Base-by-base conservation (phyloP, 1,284 basidiomycete genomes). In the Sporisorium iseilematis-ciliati region DNA sequence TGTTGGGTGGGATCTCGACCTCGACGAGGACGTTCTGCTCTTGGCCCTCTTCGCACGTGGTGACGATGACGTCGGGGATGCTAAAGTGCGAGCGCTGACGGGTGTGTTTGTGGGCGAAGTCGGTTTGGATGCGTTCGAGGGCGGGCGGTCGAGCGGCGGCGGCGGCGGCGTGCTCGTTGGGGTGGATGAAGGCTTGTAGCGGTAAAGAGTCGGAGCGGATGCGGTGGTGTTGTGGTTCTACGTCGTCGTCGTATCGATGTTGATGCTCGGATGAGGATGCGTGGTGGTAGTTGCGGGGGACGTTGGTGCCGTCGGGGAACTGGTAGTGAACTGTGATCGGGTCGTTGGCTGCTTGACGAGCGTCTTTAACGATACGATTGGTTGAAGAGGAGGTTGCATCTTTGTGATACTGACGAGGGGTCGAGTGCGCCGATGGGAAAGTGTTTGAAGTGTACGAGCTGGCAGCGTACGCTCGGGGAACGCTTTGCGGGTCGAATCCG, bases 51-150 rank as follows among this genome's bases (percentile, higher is more conserved):
- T 78, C 78, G 60, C 68, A 68, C 0, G 76, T 59, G 31, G 79
- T 81, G 55, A 81, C 64, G 33, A 78, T 62, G n/a, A 81, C 78
- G 38, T 81, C 79, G 4, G 79, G 79, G 18, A 81, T 81, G 38
- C 69, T 74, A 33, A 81, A 81, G 48, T 81, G 79, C 1, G 78
- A 80, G 25, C 79, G 69, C 10, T 66, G 65, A 5, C 78, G 68
- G 8, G 57, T 57, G 43, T 81, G 73, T 23, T 62, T 1, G 43
- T 25, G 8, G 45, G 0, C 1, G 21, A 5, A 12, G 40, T 64
- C 53, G 40, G 53, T 70, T 11, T 56, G 61, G 38, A 69, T 55
- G 3, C 46, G 25, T 0, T 46, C 40, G 14, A 58, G 46, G 10
- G 42, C 33, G 11, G 53, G 66, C 14, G 25, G 43, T 10, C 43